Conservation (phyloP, 2,329 filamentous ascomycete species). For the Xylaria digitata region DNA sequence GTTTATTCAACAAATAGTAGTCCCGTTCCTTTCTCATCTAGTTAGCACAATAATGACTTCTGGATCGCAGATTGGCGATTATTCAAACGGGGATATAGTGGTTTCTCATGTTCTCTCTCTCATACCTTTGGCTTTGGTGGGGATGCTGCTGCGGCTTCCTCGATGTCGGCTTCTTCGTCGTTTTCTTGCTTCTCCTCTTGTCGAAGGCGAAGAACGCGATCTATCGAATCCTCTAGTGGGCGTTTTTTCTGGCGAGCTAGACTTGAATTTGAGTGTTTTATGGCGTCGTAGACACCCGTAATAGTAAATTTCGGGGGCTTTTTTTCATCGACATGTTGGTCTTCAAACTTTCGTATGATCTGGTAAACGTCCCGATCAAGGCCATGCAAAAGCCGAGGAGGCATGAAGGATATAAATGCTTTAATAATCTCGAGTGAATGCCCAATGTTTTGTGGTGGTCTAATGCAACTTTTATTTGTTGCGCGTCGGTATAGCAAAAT, state of each 20-base stretch:
- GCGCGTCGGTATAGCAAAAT: too few relatives aligned
- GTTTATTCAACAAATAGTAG: conserved; percentile 55
- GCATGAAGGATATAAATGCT: conserved; percentile 21
- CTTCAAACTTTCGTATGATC: conserved; percentile 80
- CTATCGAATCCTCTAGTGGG: conserved; percentile 84
- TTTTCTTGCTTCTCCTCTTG: conserved; percentile 71
- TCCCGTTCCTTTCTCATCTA: conserved; percentile 44
- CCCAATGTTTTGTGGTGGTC: too few relatives aligned
- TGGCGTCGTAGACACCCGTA: conserved; percentile 76
- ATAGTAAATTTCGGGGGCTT: conserved; percentile 66
- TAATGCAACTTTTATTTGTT: not conserved
- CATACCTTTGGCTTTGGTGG: conserved; percentile 47
- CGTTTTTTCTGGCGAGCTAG: conserved; percentile 85
- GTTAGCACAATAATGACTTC: conserved; percentile 15
- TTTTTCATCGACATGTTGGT: conserved; percentile 71
- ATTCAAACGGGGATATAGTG: not conserved
- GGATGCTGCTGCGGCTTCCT: conserved; percentile 42
- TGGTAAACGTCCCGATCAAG: conserved; percentile 75
- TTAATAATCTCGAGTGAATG: too few relatives aligned
- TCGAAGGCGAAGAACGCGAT: conserved; percentile 80
- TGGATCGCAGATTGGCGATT: not conserved
- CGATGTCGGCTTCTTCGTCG: conserved; percentile 47
- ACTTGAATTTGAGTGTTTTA: conserved; percentile 88
- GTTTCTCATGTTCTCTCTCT: not conserved
- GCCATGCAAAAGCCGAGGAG: conserved; percentile 31